Percentiles rank a stretch among this genome's conserved stretches.
Conservation (phyloP, 2,329 filamentous ascomycete species). For the Fusarium sarcochroum region DNA sequence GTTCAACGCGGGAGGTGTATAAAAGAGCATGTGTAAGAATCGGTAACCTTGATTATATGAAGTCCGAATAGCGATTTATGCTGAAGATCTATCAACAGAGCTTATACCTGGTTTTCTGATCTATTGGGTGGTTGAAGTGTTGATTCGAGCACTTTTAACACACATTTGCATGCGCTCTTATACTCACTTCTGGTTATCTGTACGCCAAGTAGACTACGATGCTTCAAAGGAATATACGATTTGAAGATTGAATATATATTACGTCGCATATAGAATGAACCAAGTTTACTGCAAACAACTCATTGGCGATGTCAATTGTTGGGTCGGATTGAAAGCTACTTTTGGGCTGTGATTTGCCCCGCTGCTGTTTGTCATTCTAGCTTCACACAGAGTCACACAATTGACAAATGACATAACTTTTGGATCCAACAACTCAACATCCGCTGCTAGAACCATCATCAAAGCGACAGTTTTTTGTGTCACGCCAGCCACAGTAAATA, state of each 20-base stretch:
- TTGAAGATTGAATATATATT: no score
- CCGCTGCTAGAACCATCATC: neutral
- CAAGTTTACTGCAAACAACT: neutral
- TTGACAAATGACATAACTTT: slow-evolving; percentile 25
- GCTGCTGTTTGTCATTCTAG: slow-evolving; percentile 29
- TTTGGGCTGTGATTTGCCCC: slow-evolving; percentile 30
- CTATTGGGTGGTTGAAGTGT: neutral
- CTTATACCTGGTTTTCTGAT: neutral
- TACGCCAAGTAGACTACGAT: no score
- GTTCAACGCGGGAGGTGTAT: neutral
- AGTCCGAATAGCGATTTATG: no score
- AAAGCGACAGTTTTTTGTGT: neutral
- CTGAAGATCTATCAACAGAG: no score
- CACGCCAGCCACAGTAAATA: neutral
- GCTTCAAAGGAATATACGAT: no score
- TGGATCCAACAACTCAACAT: slow-evolving; percentile 7
- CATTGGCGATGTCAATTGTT: neutral
- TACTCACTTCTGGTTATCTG: neutral
- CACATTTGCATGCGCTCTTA: neutral
- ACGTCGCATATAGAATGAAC: no score
- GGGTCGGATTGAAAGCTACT: neutral
- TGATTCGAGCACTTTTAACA: neutral
- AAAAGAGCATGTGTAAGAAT: no score
- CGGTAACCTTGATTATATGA: neutral
- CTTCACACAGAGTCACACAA: slow-evolving; percentile 29